Base-by-base conservation (phyloP, 148 eudicot species). In the Persicaria tinctoria region DNA sequence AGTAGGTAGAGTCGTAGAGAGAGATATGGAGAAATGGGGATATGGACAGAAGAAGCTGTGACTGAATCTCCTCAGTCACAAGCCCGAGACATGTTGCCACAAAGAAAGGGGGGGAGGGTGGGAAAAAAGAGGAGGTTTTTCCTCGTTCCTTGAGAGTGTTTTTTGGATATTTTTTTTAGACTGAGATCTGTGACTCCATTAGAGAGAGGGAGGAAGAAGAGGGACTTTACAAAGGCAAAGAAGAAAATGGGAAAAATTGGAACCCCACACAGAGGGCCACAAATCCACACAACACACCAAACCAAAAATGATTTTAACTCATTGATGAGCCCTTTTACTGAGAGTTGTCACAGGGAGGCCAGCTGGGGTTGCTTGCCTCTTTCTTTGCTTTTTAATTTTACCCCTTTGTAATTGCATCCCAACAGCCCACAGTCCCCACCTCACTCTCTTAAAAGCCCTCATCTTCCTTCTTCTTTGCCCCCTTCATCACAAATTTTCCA, bases 31-130 rank as follows among this genome's bases (percentile, higher is more conserved):
- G 54, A 71, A 48, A 48, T 47, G 0, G 55, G 55, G 55, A 71
- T 71, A 53, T 17, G 47, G 55, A 71, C 74, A 71, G 74, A 71
- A 66, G 74, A 47, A 71, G 55, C 74, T 71, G 4, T 71, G 49
- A n/a, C 55, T 71, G 38, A 50, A 17, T 17, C 74, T 46, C 18
- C 44, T 71, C 38, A 50, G n/a, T 71, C 38, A 48, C 74, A 46
- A 50, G 54, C n/a, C 54, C 74, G 47, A 47, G 53, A 70, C 27
- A 71, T 8, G 16, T 9, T 46, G 55, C 32, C 74, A 71, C 11
- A 70, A 48, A 70, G 8, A 8, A 46, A 70, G 32, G 32, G 73
- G 23, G 32, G 17, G 46, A 60, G 20, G 38, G 41, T 32, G 41
- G 41, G 41, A 32, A 32, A 71, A 23, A 70, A 70, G 53, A 70